Conservation (phyloP, 1,284 basidiomycete genomes). For the Apiotrichum sp. region DNA sequence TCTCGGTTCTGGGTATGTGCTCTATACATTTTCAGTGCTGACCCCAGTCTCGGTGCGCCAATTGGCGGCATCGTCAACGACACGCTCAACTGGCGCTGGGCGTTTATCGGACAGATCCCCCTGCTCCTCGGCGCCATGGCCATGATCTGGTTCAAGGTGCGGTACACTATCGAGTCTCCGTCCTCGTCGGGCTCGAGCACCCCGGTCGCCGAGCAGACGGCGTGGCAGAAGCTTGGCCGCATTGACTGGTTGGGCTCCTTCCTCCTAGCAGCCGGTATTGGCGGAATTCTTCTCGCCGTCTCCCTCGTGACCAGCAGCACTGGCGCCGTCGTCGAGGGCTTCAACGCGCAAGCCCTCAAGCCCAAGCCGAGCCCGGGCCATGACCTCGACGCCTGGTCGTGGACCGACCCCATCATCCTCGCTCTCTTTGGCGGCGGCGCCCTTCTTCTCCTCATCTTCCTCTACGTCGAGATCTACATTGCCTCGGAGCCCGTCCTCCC, state of each 20-base stretch:
- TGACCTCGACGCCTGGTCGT: slow-evolving; percentile 42
- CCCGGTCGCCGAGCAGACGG: slow-evolving; percentile 42
- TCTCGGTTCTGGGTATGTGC: background rate
- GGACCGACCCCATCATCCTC: slow-evolving; percentile 64
- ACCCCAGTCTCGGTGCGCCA: slow-evolving; percentile 49
- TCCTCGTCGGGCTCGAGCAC: background rate
- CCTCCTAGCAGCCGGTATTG: slow-evolving; percentile 67
- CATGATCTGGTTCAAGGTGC: background rate
- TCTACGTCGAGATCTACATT: slow-evolving; percentile 64
- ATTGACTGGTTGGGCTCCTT: slow-evolving; percentile 53
- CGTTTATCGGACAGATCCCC: slow-evolving; percentile 59
- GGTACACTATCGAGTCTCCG: slow-evolving; percentile 41
- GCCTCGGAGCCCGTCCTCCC: slow-evolving; percentile 79
- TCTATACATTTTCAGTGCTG: background rate
- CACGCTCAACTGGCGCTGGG: slow-evolving; percentile 62
- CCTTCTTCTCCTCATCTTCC: slow-evolving; percentile 56
- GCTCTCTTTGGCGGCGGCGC: slow-evolving; percentile 58
- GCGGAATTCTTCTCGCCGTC: slow-evolving; percentile 65
- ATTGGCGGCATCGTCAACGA: slow-evolving; percentile 81
- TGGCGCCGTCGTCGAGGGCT: too few species aligned
- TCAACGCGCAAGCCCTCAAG: too few species aligned
- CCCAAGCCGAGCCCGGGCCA: slow-evolving; percentile 10
- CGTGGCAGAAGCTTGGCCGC: background rate
- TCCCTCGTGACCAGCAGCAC: slow-evolving; percentile 61
- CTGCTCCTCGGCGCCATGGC: slow-evolving; percentile 6